Base-by-base conservation (phyloP, 257 asterid species). In the Coffea canephora region DNA sequence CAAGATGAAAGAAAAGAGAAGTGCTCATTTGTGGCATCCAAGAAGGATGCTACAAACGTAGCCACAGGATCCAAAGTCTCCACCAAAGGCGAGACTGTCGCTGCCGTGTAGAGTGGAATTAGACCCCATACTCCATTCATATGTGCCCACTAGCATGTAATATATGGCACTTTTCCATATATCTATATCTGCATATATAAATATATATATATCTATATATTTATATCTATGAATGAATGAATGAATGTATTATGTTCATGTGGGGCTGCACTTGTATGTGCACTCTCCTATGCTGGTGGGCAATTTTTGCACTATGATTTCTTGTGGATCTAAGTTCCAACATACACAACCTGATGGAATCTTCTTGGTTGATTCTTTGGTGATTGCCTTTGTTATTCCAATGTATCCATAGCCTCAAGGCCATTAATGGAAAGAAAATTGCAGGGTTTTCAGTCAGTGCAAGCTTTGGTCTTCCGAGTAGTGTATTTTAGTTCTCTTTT, bases 1-100 rank as follows among this genome's bases (percentile, higher is more conserved):
- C 89, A 90, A 73, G 99, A 95, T 70, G 96, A 91, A 85, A 88
- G 87, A 74, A 93, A 86, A 69, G 97, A 90, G 18, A 95, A 88
- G 85, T 87, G 86, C 69, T 84, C 93, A 2, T 41, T 77, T 1
- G 79, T 69, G 1, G 79, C 84, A 49, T 45, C 93, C 25, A 90
- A 84, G 85, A 89, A 88, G 62, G 89, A 89, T 71, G 77, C 62
- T 21, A 65, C 54, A 34, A 54, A 49, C 77, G 36, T 77, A 39
- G 77, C 76, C 57, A 73, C 73, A 15, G 90, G 87, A 72, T 27
- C 87, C 45, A 57, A 81, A 43, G 89, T 79, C 77, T 77, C 85
- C 87, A 46, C 81, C 86, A 75, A 81, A 3, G 87, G 87, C 55
- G 88, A 84, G 78, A 83, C 87, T 31, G 88, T 91, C 15, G 83